Evolutionary conservation across 2,329 filamentous ascomycete genomes (phyloP).

Genomic region (Dothideomycetidae sp.): DNA sequence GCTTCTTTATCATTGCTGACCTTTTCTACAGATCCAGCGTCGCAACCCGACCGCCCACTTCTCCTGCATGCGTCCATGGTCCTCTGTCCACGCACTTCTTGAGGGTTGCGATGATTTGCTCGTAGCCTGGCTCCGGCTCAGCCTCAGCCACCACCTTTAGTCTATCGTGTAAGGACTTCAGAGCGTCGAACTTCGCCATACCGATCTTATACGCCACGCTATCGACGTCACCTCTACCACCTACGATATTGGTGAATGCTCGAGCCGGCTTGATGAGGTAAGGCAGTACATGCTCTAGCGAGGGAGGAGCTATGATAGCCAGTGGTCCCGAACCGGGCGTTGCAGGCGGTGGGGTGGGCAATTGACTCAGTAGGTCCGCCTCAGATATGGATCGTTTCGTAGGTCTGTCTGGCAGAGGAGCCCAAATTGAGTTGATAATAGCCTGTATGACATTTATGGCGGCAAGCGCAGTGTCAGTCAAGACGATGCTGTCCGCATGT

Average conservation of each 20-base stretch:
- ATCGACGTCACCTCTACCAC: slow-evolving; percentile 42
- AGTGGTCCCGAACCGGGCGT: slow-evolving; percentile 31
- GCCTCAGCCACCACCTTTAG: slow-evolving; percentile 26
- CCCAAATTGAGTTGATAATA: slow-evolving; percentile 42
- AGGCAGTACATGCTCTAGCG: slow-evolving; percentile 37
- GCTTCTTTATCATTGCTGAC: too few relatives aligned
- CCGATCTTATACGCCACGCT: slow-evolving; percentile 44
- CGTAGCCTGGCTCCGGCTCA: slow-evolving; percentile 20
- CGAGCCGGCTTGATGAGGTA: slow-evolving; percentile 44
- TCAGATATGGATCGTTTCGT: slow-evolving; percentile 12
- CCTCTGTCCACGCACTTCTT: slow-evolving; percentile 29
- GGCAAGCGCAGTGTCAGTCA: slow-evolving; percentile 42
- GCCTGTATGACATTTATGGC: slow-evolving; percentile 39
- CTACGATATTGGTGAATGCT: slow-evolving; percentile 44
- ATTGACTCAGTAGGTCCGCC: slow-evolving; percentile 26
- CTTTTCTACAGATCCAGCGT: slow-evolving; percentile 29
- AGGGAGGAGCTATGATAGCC: slow-evolving; percentile 38
- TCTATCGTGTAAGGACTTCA: slow-evolving; percentile 34
- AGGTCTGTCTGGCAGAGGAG: slow-evolving; percentile 18
- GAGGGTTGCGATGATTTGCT: slow-evolving; percentile 29
- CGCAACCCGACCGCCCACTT: slow-evolving; percentile 31
- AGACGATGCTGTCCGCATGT: slow-evolving; percentile 42
- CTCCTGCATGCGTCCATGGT: slow-evolving; percentile 26
- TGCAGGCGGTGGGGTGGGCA: slow-evolving; percentile 15
- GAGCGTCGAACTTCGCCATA: slow-evolving; percentile 41